Evolutionary conservation across 495 filamentous ascomycete genomes (phyloP).

Genomic region (Hypoxylon fuscum): DNA sequence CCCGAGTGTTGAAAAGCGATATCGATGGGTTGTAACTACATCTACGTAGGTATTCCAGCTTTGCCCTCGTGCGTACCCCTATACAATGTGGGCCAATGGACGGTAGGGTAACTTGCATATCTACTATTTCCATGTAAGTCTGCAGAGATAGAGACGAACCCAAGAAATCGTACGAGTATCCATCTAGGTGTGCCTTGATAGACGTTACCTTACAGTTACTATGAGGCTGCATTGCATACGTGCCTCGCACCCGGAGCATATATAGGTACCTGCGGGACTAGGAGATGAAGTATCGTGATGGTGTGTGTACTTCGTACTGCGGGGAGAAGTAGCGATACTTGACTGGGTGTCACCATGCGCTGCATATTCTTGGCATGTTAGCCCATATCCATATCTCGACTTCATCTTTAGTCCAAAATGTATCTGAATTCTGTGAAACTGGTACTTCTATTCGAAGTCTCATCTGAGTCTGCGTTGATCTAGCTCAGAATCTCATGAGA

Average conservation of each 20-base stretch:
- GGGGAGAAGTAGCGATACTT: slow-evolving; percentile 40
- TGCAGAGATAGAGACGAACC: slow-evolving; percentile 1
- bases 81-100: not conserved
- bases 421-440: slow-evolving; percentile 5
- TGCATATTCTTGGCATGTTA: slow-evolving; percentile 35
- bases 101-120: not conserved
- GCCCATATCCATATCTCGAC: slow-evolving; percentile 17
- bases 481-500: no score
- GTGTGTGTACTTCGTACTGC: slow-evolving; percentile 37
- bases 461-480: no score
- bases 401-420: slow-evolving; percentile 2
- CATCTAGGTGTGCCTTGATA: slow-evolving; percentile 15
- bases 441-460: not conserved
- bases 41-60: not conserved
- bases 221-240: slow-evolving; percentile 38
- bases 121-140: no score
- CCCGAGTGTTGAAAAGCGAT: not conserved
- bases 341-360: slow-evolving; percentile 16
- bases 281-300: slow-evolving; percentile 36
- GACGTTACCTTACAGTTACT: slow-evolving; percentile 19
- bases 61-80: not conserved
- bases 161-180: slow-evolving; percentile 5
- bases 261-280: slow-evolving; percentile 41
- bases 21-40: not conserved
- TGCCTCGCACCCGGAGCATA: slow-evolving; percentile 18